Conservation (phyloP, 129 eudicot genomes). For the Cynara cardunculus region DNA sequence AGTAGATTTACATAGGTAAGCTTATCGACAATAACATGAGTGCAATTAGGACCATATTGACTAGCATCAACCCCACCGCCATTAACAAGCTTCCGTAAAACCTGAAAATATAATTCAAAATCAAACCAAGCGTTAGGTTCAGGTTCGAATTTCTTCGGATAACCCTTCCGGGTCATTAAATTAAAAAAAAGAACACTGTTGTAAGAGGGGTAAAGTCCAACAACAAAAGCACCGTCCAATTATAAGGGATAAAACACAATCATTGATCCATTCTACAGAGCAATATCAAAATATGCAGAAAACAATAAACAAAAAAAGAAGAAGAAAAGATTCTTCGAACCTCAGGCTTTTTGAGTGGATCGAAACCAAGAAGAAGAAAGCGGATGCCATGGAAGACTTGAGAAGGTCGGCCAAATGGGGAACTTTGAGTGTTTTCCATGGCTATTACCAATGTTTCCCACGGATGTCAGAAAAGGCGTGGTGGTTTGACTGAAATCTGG, state of each 20-base stretch:
- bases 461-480: background rate
- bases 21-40: constrained; percentile 80
- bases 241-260: background rate
- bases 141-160: constrained; percentile 1
- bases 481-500: background rate
- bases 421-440: constrained; percentile 24
- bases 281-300: background rate
- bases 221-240: background rate
- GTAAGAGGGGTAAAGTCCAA: background rate
- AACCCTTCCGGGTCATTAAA: background rate
- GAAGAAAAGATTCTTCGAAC: constrained; percentile 23
- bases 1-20: constrained; percentile 43
- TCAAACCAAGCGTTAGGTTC: background rate
- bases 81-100: constrained; percentile 52
- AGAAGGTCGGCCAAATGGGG: constrained; percentile 29
- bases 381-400: constrained; percentile 54
- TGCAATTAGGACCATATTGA: constrained; percentile 59
- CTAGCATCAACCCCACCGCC: constrained; percentile 78
- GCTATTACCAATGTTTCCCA: constrained; percentile 6
- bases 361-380: constrained; percentile 66
- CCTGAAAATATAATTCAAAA: constrained; percentile 30
- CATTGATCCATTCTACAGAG: background rate
- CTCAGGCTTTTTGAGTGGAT: constrained; percentile 38
- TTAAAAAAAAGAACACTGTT: background rate
- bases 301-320: background rate